Conservation (phyloP, 495 filamentous ascomycete species). For the Podospora fimiseda region DNA sequence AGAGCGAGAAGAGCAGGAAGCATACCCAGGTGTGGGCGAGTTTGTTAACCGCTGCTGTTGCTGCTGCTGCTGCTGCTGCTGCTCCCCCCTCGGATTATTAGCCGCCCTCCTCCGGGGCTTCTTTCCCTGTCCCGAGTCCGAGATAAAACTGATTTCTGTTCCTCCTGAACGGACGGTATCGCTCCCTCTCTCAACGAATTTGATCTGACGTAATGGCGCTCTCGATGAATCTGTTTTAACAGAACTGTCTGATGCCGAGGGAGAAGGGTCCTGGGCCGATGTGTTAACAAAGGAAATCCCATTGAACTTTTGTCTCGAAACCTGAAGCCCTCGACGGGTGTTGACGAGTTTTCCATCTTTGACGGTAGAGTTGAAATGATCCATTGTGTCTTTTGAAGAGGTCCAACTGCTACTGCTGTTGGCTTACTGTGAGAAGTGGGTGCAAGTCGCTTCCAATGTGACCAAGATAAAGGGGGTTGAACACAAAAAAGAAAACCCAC, state of each 20-base stretch:
- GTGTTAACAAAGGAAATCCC: conserved; percentile 29
- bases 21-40: background rate
- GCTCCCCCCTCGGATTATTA: background rate
- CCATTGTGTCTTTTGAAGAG: conserved; percentile 13
- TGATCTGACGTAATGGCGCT: conserved; percentile 12
- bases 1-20: background rate
- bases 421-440: background rate
- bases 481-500: background rate
- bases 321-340: conserved; percentile 25
- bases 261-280: conserved; percentile 10
- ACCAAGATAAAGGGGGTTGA: background rate
- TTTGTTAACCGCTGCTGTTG: conserved; percentile 5
- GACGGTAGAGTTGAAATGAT: conserved; percentile 29
- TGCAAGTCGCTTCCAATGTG: background rate
- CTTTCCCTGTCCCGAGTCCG: conserved; percentile 3
- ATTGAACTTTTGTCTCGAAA: conserved; percentile 27
- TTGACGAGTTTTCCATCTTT: conserved; percentile 25
- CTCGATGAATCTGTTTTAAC: background rate
- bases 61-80: conserved; percentile 1
- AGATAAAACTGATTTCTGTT: background rate
- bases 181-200: conserved; percentile 14
- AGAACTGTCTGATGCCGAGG: background rate
- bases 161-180: background rate
- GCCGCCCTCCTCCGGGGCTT: conserved; percentile 9
- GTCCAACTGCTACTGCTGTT: background rate